Evolutionary conservation across 208 protist genomes (phyloP), one percentile per base, ranked within the genome.

Genomic region (Wallacemonas collosoma): DNA sequence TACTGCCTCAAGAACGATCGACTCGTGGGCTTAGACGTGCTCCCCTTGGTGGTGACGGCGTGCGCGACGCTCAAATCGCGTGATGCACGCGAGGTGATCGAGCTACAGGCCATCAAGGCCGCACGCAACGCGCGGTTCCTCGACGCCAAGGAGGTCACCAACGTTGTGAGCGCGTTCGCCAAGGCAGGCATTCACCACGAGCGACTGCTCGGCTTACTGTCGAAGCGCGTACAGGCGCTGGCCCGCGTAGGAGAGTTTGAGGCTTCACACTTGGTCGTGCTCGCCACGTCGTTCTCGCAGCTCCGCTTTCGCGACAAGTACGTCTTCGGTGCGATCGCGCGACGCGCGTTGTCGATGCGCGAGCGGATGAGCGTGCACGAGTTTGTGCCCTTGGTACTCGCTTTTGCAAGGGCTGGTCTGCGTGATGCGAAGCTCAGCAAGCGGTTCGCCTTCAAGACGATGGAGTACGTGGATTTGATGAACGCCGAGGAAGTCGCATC

Each of bases 381-480:
- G 77, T 82, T 97, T 47, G 90, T 95, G 64, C 89, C 90, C 2
- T 85, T 97, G 40, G 93, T 97, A 66, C 75, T 86, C 6, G 65
- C 88, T 75, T 95, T 97, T 61, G 93, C 93, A 57, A 93, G 91
- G 74, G 90, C 88, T 15, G 86, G 89, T 9, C 82, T 97, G 48
- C 89, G 90, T 77, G 93, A 97, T 66, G 68, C 81, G 54, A 95
- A 95, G 79, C 80, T 97, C 44, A 93, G 87, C 86, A 95, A 95
- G 68, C 88, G 91, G 2, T 93, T 97, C 50, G 93, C 93, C 17
- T 82, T 62, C 58, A 97, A 97, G 75, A 88, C 88, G 72, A 95
- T 97, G 89, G 90, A 97, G 83, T 95, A 95, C 60, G 89, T 95
- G 43, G 93, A 97, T 47, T 86, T 94, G 74, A 97, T 97, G 93